A percentile compares a stretch with the other conserved stretches of the same genome.
phyloP scores from a whole-genome alignment of 2,329 filamentous ascomycete genomes.

The Ophiostoma angusticollis region DNA sequence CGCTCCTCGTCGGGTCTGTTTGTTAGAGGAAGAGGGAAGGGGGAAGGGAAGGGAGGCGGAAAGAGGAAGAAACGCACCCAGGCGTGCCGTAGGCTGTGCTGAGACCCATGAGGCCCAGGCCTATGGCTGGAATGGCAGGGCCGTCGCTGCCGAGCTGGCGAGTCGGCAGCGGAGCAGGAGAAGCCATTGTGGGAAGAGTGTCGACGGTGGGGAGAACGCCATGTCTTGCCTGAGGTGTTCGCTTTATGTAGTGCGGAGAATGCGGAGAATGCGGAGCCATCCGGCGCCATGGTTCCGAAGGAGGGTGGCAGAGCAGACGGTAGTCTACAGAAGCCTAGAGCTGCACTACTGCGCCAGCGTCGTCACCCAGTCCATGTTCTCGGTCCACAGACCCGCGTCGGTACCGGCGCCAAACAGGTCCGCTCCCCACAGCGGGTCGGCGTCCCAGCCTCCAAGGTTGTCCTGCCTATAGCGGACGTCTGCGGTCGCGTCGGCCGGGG shows the following conservation, averaged over 20 bases:
- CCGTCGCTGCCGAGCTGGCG: constrained; percentile 38
- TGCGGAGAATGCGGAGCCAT: neutral
- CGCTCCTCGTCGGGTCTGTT: constrained; percentile 27
- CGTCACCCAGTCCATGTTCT: constrained; percentile 10
- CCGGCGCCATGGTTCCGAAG: neutral
- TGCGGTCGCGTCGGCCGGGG: neutral
- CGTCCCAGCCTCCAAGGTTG: constrained; percentile 10
- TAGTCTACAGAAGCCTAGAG: too few relatives aligned
- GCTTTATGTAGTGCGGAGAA: too few relatives aligned
- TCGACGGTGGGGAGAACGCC: neutral
- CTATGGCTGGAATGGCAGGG: constrained; percentile 35
- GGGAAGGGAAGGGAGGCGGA: too few relatives aligned
- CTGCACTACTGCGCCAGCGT: too few relatives aligned
- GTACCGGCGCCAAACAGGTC: constrained; percentile 13
- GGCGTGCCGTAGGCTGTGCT: constrained; percentile 23
- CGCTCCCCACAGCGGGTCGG: constrained; percentile 11
- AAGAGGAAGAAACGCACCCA: constrained; percentile 3
- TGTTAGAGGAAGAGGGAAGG: neutral
- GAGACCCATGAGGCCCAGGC: constrained; percentile 42
- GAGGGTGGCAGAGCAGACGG: too few relatives aligned
- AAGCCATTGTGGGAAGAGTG: constrained; percentile 4
- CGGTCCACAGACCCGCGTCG: constrained; percentile 14
- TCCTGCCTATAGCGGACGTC: constrained; percentile 2
- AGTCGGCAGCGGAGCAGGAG: constrained; percentile 17
- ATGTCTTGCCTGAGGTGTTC: too few relatives aligned